Conservation (phyloP, 345 rosid species). For the Gossypium thurberi region DNA sequence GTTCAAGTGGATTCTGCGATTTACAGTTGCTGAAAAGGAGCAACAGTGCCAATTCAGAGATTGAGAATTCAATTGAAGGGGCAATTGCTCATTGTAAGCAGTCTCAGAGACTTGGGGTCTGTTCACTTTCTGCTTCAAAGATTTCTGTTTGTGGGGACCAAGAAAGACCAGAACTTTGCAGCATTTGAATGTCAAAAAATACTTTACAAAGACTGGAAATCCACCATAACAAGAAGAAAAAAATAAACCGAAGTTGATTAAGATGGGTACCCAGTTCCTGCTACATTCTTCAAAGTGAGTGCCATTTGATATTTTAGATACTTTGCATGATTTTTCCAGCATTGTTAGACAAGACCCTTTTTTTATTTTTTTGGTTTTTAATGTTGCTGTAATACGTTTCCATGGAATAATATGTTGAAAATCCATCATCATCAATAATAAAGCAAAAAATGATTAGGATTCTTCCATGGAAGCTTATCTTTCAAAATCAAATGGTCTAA, state of each 20-base stretch:
- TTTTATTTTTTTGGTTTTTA: background rate
- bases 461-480: constrained; percentile 2
- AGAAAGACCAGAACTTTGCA: constrained; percentile 31
- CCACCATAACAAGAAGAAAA: constrained; percentile 8
- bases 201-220: background rate
- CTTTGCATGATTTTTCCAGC: constrained; percentile 1
- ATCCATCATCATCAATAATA: background rate
- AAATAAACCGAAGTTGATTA: background rate
- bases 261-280: background rate
- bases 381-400: background rate
- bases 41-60: constrained; percentile 48
- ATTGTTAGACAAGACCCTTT: background rate
- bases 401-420: background rate
- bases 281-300: background rate
- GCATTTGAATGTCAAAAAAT: constrained; percentile 13
- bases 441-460: background rate
- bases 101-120: constrained; percentile 44
- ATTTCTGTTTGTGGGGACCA: constrained; percentile 33
- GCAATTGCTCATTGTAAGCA: constrained; percentile 92
- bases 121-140: constrained; percentile 35
- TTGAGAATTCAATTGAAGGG: constrained; percentile 67
- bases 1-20: constrained; percentile 48
- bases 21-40: constrained; percentile 55
- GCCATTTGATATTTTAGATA: background rate
- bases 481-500: constrained; percentile 4